These are phyloP conservation scores for Solanum ossicruentum DNA, from an alignment of 257 asterid species.

Conservation along the genomic window DNA sequence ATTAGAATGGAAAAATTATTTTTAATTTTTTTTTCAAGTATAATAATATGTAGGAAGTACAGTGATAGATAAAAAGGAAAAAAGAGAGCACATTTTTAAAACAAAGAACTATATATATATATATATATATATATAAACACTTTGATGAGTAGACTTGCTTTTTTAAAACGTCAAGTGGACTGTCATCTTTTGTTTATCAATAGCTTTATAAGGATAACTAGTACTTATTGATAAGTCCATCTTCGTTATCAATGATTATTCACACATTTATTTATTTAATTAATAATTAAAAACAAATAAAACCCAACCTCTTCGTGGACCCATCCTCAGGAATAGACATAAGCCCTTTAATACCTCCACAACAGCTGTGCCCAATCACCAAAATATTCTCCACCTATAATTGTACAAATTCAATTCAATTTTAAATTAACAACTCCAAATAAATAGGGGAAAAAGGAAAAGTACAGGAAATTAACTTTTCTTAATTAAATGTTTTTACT, in stretches of 20 bases:
- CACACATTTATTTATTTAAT: not conserved
- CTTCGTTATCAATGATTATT: not conserved
- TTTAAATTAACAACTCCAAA: not conserved
- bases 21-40: not conserved
- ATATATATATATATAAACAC: no score
- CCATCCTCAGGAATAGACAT: conserved; percentile 89
- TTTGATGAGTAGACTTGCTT: not conserved
- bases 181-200: not conserved
- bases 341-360: conserved; percentile 92
- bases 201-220: not conserved
- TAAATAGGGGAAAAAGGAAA: not conserved
- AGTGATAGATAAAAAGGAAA: not conserved
- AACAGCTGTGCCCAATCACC: conserved; percentile 85
- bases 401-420: not conserved
- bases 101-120: not conserved
- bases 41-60: not conserved
- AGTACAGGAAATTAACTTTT: not conserved
- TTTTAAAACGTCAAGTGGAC: not conserved
- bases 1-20: not conserved
- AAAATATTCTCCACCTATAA: conserved; percentile 73
- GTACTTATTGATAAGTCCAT: not conserved
- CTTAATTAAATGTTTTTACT: not conserved
- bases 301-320: conserved; percentile 39
- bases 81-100: not conserved
- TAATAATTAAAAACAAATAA: not conserved